Conservation (phyloP, 2,329 filamentous ascomycete genomes). For the Calycina herbarum region DNA sequence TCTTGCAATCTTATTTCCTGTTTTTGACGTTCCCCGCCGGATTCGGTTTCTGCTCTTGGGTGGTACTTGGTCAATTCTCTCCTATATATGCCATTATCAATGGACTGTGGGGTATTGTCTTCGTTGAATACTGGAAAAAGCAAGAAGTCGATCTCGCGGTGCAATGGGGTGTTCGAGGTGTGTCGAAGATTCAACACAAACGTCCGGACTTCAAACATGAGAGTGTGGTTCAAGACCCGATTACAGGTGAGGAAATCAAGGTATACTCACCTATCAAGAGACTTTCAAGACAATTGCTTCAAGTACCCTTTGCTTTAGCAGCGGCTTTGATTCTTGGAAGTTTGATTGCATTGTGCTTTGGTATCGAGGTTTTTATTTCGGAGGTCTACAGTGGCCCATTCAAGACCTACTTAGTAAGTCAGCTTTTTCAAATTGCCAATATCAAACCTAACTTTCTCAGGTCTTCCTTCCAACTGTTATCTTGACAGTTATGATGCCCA, state of each 20-base stretch:
- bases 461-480: slow-evolving; percentile 86
- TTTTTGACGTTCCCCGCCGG: slow-evolving; percentile 81
- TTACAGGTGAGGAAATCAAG: slow-evolving; percentile 65
- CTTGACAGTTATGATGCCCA: slow-evolving; percentile 77
- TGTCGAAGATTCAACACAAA: slow-evolving; percentile 77
- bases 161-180: slow-evolving; percentile 84
- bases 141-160: slow-evolving; percentile 84
- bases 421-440: neutral
- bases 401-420: slow-evolving; percentile 75
- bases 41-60: slow-evolving; percentile 75
- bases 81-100: slow-evolving; percentile 75
- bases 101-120: slow-evolving; percentile 83
- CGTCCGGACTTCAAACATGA: slow-evolving; percentile 79
- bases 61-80: slow-evolving; percentile 83
- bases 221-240: slow-evolving; percentile 70
- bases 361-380: slow-evolving; percentile 92
- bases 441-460: slow-evolving; percentile 44
- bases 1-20: slow-evolving; percentile 85
- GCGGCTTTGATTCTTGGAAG: slow-evolving; percentile 73
- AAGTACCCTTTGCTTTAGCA: slow-evolving; percentile 74
- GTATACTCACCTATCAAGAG: slow-evolving; percentile 64
- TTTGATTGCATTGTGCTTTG: slow-evolving; percentile 84
- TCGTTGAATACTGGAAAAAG: slow-evolving; percentile 95
- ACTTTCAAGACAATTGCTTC: slow-evolving; percentile 61
- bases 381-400: slow-evolving; percentile 90